Base-by-base conservation (phyloP, 2,329 filamentous ascomycete species). In the Trichoderma breve region DNA sequence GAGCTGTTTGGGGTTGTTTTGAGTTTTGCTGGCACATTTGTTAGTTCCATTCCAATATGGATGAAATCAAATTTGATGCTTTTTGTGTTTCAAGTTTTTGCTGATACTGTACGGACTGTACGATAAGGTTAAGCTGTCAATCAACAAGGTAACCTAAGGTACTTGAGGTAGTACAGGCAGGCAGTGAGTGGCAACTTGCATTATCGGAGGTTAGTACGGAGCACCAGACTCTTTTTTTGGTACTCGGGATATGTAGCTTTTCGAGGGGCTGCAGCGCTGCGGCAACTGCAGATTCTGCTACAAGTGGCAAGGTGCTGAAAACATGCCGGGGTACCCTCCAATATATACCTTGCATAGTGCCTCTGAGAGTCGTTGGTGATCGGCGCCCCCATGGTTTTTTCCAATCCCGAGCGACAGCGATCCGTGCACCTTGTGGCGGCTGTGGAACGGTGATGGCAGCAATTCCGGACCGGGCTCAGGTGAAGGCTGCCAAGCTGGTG, bases 401-500 rank as follows among this genome's bases (percentile, higher is more conserved):
- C 18, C n/a, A 32, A 28, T 15, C n/a, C n/a, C 39, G 34, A 36
- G 57, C 62, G 58, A 70, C 39, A 64, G 60, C 57, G 58, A 62
- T 51, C 57, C 36, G 51, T 39, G 57, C 67, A 60, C 30, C 26
- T 63, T 55, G 67, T 58, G 55, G 67, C 47, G 32, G 57, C 30
- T 63, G 68, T 70, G 58, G 58, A 70, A 62, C 68, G 57, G 39
- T 24, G 57, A 70, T 70, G 68, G 68, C 68, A 64, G 32, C 65
- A 47, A 47, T 32, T 60, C 57, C 65, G 53, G 43, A 66, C 30
- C 63, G 47, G 53, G 30, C 28, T 32, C 47, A 30, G 63, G 68
- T 64, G 47, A 70, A 70, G 68, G 39, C 58, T n/a, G 39, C 36
- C 21, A 70, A 32, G 68, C 58, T 64, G 39, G 68, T 70, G 30